phyloP scores from a whole-genome alignment of 1,139 yeast species.

The Diutina sp. region DNA sequence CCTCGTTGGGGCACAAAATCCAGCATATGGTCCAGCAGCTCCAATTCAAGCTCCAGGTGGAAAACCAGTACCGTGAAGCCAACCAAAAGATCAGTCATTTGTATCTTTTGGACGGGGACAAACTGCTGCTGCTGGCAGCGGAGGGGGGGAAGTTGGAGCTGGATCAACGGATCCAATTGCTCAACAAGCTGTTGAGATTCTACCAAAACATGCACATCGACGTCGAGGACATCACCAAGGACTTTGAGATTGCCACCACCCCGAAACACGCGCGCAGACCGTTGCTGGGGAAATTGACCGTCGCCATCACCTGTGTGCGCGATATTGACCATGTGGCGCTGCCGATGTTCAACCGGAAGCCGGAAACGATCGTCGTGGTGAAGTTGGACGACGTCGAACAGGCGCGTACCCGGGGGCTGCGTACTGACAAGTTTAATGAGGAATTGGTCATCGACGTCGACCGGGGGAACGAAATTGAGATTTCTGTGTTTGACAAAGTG shows the following conservation, averaged over 20 bases:
- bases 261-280: slow-evolving; percentile 73
- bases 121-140: slow-evolving; percentile 75
- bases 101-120: slow-evolving; percentile 85
- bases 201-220: slow-evolving; percentile 82
- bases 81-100: slow-evolving; percentile 79
- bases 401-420: slow-evolving; percentile 62
- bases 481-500: slow-evolving; percentile 72
- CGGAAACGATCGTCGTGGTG: slow-evolving; percentile 67
- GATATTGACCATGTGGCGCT: slow-evolving; percentile 91
- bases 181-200: slow-evolving; percentile 73
- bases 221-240: slow-evolving; percentile 44
- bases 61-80: slow-evolving; percentile 85
- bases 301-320: slow-evolving; percentile 62
- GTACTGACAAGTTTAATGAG: slow-evolving; percentile 79
- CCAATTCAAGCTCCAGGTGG: slow-evolving; percentile 87
- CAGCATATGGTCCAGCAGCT: slow-evolving; percentile 91
- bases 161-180: slow-evolving; percentile 70
- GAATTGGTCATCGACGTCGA: slow-evolving; percentile 71
- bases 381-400: slow-evolving; percentile 81
- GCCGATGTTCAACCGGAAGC: slow-evolving; percentile 60
- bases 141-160: slow-evolving; percentile 79
- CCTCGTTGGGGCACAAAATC: slow-evolving; percentile 89
- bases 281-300: slow-evolving; percentile 62
- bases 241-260: slow-evolving; percentile 50
- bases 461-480: slow-evolving; percentile 82